Base-by-base conservation (phyloP, 306 rosid genomes). In the Prunus mongolica region DNA sequence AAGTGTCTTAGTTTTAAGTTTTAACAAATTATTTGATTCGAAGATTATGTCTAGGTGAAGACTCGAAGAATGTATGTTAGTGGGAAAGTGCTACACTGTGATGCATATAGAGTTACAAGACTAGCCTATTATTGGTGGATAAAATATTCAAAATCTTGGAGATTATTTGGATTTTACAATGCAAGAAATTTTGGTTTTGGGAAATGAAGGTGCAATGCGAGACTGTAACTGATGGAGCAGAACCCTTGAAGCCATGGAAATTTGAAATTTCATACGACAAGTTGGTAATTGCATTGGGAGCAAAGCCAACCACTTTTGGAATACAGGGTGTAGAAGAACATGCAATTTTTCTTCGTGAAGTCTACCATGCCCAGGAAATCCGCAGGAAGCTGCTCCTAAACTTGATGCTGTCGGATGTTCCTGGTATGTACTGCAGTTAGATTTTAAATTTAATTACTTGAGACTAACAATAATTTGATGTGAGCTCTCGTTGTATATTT, bases 331-430 rank as follows among this genome's bases (percentile, higher is more conserved):
- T 95, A 74, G 62, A 83, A 66, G 97, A 91, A 67, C 91, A 91
- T 74, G 99, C 97, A 1, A 86, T 85, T 78, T 95, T 95, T 86
- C 97, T 95, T 72, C 97, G 97, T 19, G 98, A 95, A 88, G 97
- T 95, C 75, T 45, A 91, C 69, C 97, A 95, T 76, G 99, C 99
- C 50, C 99, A 95, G 83, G 97, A 92, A 88, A 91, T 95, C 71
- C 99, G 99, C 50, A 83, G 99, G 83, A 92, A 89, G 89, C 80
- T 95, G 87, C 97, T 95, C 52, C 80, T 91, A 20, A 95, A 95
- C 83, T 79, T 95, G 80, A 95, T 95, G 99, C 74, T 90, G 65
- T 95, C 99, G 0, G 97, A 92, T 16, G 86, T 90, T 73, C 99
- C 99, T 60, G 99, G 99, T 95, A 74, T 68, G 74, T 71, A 46